Conservation (phyloP, 2,329 filamentous ascomycete species). For the Colletotrichum eleusines region DNA sequence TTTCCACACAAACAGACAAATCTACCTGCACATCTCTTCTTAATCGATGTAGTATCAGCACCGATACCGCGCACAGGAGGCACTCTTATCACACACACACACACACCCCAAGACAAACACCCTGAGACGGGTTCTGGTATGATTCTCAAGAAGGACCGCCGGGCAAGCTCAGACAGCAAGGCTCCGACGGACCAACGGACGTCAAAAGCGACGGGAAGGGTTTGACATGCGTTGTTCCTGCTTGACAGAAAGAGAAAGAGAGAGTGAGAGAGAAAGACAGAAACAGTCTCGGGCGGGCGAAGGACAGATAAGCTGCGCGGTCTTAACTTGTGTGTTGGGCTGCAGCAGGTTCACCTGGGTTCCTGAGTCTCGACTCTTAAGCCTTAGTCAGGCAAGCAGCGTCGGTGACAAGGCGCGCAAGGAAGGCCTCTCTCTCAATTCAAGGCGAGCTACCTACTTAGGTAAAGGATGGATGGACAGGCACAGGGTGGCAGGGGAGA, state of each 20-base stretch:
- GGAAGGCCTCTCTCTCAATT: neutral
- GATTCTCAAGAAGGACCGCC: neutral
- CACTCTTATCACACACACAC: no score
- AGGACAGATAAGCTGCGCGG: neutral
- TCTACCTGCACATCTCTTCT: neutral
- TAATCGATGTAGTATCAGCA: no score
- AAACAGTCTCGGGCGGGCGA: neutral
- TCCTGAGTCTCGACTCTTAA: constrained; percentile 6
- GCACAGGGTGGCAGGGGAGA: no score
- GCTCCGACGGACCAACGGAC: neutral
- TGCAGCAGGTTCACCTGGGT: neutral
- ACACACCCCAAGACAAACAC: neutral
- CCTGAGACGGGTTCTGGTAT: constrained; percentile 3
- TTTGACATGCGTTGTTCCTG: neutral
- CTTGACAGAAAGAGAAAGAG: neutral
- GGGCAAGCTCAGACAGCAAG: neutral
- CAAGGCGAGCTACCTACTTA: neutral
- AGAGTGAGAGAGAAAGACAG: neutral
- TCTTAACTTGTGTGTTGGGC: neutral
- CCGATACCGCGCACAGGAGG: neutral
- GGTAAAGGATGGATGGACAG: neutral
- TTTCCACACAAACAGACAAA: neutral
- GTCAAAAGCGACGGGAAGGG: neutral
- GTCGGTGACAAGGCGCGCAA: neutral
- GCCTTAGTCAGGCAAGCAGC: constrained; percentile 12